A percentile compares a stretch with the other conserved stretches of the same genome.
Conservation (phyloP, 768 basidiomycete species). For the Amanita rubescens region DNA sequence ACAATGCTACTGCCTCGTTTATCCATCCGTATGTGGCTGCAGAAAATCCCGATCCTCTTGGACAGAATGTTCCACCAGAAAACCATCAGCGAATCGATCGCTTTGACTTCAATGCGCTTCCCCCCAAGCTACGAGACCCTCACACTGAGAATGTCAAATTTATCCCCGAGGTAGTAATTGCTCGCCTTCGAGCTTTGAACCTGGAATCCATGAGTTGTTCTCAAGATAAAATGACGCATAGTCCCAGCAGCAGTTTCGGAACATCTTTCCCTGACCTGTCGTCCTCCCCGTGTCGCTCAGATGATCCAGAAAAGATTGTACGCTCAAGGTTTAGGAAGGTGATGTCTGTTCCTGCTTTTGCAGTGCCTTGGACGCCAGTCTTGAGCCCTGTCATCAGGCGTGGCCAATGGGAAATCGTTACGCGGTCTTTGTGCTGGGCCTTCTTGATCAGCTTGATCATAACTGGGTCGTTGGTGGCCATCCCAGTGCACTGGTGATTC, state of each 20-base stretch:
- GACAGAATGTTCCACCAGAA: constrained; percentile 25
- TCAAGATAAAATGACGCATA: neutral
- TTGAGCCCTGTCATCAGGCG: constrained; percentile 63
- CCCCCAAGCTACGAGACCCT: constrained; percentile 18
- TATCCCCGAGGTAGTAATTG: neutral
- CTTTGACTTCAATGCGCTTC: constrained; percentile 48
- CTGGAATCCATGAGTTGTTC: neutral
- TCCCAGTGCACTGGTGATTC: constrained; percentile 23
- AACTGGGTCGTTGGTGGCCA: constrained; percentile 33
- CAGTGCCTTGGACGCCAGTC: constrained; percentile 59
- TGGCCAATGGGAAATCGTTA: constrained; percentile 83
- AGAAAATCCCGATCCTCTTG: constrained; percentile 16
- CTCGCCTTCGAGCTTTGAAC: neutral
- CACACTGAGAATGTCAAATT: neutral
- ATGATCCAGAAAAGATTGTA: constrained; percentile 19
- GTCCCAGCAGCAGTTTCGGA: too few species aligned
- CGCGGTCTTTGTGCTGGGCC: constrained; percentile 46
- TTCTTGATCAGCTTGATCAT: constrained; percentile 36
- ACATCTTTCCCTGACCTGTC: neutral
- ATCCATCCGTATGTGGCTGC: constrained; percentile 39
- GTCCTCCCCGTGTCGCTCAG: constrained; percentile 6
- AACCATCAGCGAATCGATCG: constrained; percentile 31
- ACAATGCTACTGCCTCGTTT: constrained; percentile 35
- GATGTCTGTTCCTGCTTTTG: constrained; percentile 61
- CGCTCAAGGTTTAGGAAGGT: constrained; percentile 37